Conservation (phyloP, 1,284 basidiomycete genomes). For the Clitocybe nebularis region DNA sequence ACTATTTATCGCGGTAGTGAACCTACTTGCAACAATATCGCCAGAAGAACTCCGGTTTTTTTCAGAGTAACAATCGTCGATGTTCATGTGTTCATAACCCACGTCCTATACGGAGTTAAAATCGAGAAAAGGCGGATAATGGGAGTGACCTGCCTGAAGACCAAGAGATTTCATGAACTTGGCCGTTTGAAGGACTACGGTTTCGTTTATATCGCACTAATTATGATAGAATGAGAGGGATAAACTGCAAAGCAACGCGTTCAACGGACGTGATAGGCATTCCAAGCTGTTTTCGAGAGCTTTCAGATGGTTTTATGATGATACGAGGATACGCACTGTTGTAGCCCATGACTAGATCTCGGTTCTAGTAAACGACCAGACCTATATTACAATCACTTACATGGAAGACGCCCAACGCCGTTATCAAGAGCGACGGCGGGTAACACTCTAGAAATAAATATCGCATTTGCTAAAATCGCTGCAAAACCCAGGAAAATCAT, state of each 20-base stretch:
- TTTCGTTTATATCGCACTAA: conserved; percentile 55
- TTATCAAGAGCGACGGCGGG: conserved; percentile 13
- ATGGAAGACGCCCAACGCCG: conserved; percentile 37
- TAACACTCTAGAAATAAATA: conserved; percentile 10
- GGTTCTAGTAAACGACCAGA: background rate
- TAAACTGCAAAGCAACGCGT: background rate
- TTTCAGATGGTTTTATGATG: too few species aligned
- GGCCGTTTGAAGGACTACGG: conserved; percentile 44
- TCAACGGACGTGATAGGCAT: conserved; percentile 47
- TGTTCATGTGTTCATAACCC: conserved; percentile 47
- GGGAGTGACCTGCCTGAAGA: conserved; percentile 29
- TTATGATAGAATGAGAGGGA: conserved; percentile 1
- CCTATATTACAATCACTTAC: conserved; percentile 21
- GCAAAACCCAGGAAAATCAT: conserved; percentile 12
- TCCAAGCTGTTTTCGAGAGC: conserved; percentile 62
- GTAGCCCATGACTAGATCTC: conserved; percentile 39
- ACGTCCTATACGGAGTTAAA: conserved; percentile 29
- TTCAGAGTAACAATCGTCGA: conserved; percentile 55
- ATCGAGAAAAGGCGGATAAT: background rate
- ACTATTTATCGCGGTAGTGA: background rate
- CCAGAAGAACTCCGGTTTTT: conserved; percentile 39
- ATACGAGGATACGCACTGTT: conserved; percentile 38
- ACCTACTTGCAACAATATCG: conserved; percentile 36
- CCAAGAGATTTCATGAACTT: conserved; percentile 44
- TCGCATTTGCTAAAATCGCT: conserved; percentile 9